Conservation (phyloP, 208 protist genomes). For the Trypanosoma conorhini region DNA sequence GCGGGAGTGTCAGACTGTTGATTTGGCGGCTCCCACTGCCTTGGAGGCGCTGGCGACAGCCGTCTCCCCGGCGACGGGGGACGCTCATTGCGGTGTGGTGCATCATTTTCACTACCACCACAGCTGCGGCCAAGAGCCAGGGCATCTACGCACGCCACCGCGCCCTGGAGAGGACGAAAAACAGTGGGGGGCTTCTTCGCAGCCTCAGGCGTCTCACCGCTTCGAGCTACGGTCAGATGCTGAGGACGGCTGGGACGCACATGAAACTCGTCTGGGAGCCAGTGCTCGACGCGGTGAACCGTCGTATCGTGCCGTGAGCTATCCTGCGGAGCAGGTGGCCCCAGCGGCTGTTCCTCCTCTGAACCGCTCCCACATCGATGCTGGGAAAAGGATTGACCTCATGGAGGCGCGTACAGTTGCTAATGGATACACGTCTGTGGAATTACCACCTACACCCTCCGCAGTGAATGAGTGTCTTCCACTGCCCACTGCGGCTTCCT, state of each 20-base stretch:
- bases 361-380: conserved; percentile 8
- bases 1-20: neutral
- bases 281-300: neutral
- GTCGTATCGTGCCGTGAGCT: neutral
- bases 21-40: neutral
- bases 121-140: conserved; percentile 2
- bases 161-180: neutral
- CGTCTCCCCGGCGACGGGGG: neutral
- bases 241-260: neutral
- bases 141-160: neutral
- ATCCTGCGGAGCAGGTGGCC: neutral
- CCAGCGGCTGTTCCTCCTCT: conserved; percentile 1
- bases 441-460: conserved; percentile 2
- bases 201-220: neutral
- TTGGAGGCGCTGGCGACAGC: conserved; percentile 17
- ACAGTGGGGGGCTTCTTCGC: neutral
- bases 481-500: conserved; percentile 18
- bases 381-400: neutral
- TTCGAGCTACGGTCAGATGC: neutral
- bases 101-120: conserved; percentile 27
- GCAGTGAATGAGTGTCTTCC: conserved; percentile 22
- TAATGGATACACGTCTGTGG: neutral
- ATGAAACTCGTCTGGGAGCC: neutral
- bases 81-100: conserved; percentile 6
- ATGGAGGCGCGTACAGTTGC: neutral